Evolutionary conservation across 805 yeast genomes (phyloP), one percentile per base, ranked within the genome.

Genomic region (Wickerhamomyces mucosus): DNA sequence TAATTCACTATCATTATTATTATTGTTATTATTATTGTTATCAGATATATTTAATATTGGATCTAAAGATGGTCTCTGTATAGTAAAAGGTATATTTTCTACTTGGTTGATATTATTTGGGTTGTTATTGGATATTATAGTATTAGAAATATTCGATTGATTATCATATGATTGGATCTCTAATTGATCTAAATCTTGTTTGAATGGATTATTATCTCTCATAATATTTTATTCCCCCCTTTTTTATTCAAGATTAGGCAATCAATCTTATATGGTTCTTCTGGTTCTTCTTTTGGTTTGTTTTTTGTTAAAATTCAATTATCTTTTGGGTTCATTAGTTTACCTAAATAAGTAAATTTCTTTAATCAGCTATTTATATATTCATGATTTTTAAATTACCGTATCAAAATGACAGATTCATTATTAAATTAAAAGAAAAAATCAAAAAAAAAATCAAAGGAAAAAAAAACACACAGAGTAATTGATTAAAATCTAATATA

Each of bases 1-100:
- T 5, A 53, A n/a, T 15, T 26, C 24, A 16, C 15, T 13, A 20
- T 23, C 15, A 19, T 11, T 14, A 16, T 31, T 6, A 22, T 31
- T 12, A 8, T 23, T 23, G 26, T 13, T 23, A 8, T 19, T 11
- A 11, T 11, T 19, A 8, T 19, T 19, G 21, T 19, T n/a, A n/a
- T 19, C 21, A 19, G 21, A 19, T 19, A 19, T 19, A 11, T 8
- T 8, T 19, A 19, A 8, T 8, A 7, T 14, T 6, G 27, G 12
- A 16, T 4, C 12, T 6, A 23, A 5, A 13, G 26, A 18, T 6
- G 20, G 28, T 16, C 15, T n/a, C 13, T 21, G 9, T 27, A 6
- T 26, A 11, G 24, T 11, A 6, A 6, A n/a, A 12, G 7, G 13
- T 21, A n/a, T n/a, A n/a, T n/a, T n/a, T n/a, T n/a, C n/a, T n/a